phyloP scores from a whole-genome alignment of 805 yeast genomes.

The Kodamaea jinghongensis region DNA sequence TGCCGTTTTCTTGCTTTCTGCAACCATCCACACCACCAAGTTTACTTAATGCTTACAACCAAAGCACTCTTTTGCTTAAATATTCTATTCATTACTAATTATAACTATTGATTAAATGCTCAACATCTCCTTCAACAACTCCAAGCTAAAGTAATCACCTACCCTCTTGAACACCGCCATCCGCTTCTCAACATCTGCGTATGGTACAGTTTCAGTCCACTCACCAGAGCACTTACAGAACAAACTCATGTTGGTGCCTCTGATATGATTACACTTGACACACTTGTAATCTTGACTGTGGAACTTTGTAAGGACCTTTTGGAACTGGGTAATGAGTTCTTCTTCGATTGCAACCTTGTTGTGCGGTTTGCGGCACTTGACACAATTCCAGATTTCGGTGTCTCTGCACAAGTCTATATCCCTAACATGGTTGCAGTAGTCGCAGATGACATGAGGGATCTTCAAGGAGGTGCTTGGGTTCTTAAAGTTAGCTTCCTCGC shows the following conservation, averaged over 20 bases:
- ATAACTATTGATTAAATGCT: slow-evolving; percentile 18
- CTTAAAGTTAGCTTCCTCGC: slow-evolving; percentile 64
- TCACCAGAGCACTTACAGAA: slow-evolving; percentile 87
- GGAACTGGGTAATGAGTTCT: slow-evolving; percentile 62
- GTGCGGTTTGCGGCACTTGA: slow-evolving; percentile 60
- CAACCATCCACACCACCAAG: too few relatives aligned
- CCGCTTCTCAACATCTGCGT: slow-evolving; percentile 42
- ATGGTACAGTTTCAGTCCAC: slow-evolving; percentile 62
- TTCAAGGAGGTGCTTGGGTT: slow-evolving; percentile 73
- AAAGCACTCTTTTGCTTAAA: too few relatives aligned
- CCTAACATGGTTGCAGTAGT: slow-evolving; percentile 67
- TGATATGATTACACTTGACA: slow-evolving; percentile 66
- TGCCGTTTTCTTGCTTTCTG: too few relatives aligned
- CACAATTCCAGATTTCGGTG: slow-evolving; percentile 60
- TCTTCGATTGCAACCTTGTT: slow-evolving; percentile 77
- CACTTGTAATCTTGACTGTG: slow-evolving; percentile 82
- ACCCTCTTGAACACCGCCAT: slow-evolving; percentile 55
- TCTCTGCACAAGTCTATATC: slow-evolving; percentile 84
- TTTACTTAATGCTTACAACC: too few relatives aligned
- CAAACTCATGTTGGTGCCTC: slow-evolving; percentile 64
- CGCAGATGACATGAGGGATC: slow-evolving; percentile 71
- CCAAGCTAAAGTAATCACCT: slow-evolving; percentile 58
- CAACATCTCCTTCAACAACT: slow-evolving; percentile 44
- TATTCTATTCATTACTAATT: neutral
- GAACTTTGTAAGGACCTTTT: slow-evolving; percentile 54